Conservation (phyloP, 2,329 filamentous ascomycete genomes). For the Myriosclerotinia curreyana region DNA sequence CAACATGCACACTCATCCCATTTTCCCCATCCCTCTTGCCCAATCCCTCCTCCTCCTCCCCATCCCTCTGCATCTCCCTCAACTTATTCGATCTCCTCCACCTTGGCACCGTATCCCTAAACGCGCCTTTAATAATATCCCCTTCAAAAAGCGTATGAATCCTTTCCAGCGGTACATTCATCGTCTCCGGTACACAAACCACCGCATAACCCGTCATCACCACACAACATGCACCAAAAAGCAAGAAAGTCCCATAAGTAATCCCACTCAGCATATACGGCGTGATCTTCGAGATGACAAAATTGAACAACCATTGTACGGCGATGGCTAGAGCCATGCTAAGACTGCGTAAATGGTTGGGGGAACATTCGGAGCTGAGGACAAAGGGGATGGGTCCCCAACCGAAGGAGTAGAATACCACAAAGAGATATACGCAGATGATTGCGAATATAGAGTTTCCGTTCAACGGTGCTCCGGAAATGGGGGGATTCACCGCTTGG, state of each 20-base stretch:
- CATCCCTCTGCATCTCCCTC: conserved; percentile 13
- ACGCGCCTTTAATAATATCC: conserved; percentile 1
- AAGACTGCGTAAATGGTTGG: conserved; percentile 49
- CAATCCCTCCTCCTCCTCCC: background rate
- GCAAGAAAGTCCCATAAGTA: conserved; percentile 31
- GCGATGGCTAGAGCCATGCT: conserved; percentile 59
- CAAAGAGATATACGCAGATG: conserved; percentile 68
- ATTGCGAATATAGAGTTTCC: conserved; percentile 56
- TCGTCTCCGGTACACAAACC: conserved; percentile 58
- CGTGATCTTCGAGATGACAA: conserved; percentile 55
- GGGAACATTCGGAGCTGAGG: conserved; percentile 65
- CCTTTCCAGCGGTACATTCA: conserved; percentile 64
- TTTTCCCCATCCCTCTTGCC: background rate
- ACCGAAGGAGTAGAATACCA: conserved; percentile 62
- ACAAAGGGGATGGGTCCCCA: conserved; percentile 72
- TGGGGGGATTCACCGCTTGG: conserved; percentile 50
- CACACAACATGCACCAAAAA: conserved; percentile 28
- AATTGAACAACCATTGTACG: conserved; percentile 71
- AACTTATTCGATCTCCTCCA: conserved; percentile 8
- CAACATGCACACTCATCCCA: background rate
- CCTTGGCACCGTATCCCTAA: conserved; percentile 18
- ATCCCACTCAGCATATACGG: conserved; percentile 32
- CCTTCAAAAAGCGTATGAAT: conserved; percentile 38
- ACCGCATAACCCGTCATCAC: conserved; percentile 24
- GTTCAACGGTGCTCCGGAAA: conserved; percentile 33